Evolutionary conservation across 176 grass and related monocot genomes (phyloP), one percentile per base, ranked within the genome.

Genomic region (Paspalum notatum): DNA sequence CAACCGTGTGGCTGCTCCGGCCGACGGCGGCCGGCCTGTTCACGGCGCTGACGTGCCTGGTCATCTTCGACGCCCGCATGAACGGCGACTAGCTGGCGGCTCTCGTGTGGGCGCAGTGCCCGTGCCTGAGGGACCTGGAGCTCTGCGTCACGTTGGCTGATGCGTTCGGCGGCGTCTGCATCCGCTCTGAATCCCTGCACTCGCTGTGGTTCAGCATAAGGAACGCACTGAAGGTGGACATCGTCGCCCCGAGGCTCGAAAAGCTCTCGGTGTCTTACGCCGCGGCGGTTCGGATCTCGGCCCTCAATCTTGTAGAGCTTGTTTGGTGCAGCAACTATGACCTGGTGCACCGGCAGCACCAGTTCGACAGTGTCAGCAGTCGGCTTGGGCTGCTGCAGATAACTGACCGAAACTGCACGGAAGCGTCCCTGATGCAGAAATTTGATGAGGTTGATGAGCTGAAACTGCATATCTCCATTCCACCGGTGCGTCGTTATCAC

Each of bases 151-250:
- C 1, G 20, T 1, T 49, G 7, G 11, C 9, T 8, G 12, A 1
- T 25, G 45, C 3, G 12, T 6, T 0, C 22, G 0, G 4, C 26
- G 44, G 27, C 21, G 7, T 50, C 24, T 71, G 45, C 22, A 71
- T 71, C 9, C 22, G 68, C 13, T 71, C 64, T 9, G 40, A 46
- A 16, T 67, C 18, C 18, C 40, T 67, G 45, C 41, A 9, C 6
- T 5, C 7, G 2, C 21, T 76, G 5, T 0, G 0, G 2, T 18
- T 61, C 39, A 0, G 3, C 4, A 13, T 58, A 0, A 1, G 2
- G 8, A 10, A 45, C 21, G 1, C 2, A 24, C 8, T 4, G 7
- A 7, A 40, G 41, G 55, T 76, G 1, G 46, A 76, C 13, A 1
- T 76, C 2, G 15, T 7, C 22, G 42, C 42, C 9, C 22, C 56